Evolutionary conservation across 1,139 yeast genomes (phyloP).

Genomic region (Yamadazyma oceani): DNA sequence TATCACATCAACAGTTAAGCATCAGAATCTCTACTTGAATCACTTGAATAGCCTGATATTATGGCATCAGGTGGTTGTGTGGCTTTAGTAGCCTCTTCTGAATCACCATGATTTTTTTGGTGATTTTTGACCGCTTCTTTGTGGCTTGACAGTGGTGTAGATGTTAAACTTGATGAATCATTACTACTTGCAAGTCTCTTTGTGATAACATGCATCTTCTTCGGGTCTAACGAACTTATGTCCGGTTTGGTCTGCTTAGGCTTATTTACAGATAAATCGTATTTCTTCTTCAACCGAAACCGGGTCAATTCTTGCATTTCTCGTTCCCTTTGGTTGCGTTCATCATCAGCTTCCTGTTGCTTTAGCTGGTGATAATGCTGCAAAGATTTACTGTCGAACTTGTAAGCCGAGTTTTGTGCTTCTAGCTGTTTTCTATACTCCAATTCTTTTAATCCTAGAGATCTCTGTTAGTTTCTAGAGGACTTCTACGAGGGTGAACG

Average conservation of each 20-base stretch:
- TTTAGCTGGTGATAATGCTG: conserved; percentile 26
- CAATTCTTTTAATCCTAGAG: conserved; percentile 26
- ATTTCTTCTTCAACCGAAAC: conserved; percentile 8
- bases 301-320: conserved; percentile 10
- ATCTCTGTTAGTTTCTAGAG: neutral
- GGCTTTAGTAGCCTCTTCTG: neutral
- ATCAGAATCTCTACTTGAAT: conserved; percentile 4
- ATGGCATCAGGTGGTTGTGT: neutral
- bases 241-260: too few species aligned
- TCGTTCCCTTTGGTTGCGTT: conserved; percentile 9
- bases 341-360: conserved; percentile 18
- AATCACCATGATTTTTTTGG: neutral
- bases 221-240: too few species aligned
- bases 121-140: neutral
- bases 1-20: too few species aligned
- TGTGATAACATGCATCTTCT: too few species aligned
- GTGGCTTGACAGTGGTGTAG: too few species aligned
- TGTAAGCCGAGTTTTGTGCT: conserved; percentile 38
- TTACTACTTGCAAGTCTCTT: too few species aligned
- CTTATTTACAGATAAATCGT: neutral
- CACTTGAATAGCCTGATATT: conserved; percentile 11
- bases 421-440: conserved; percentile 37
- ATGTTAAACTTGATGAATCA: too few species aligned
- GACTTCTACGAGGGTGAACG: neutral
- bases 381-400: conserved; percentile 32